A percentile compares a stretch with the other conserved stretches of the same genome.
phyloP scores from a whole-genome alignment of 2,329 filamentous ascomycete genomes.

The Stachybotrys echinatus region DNA sequence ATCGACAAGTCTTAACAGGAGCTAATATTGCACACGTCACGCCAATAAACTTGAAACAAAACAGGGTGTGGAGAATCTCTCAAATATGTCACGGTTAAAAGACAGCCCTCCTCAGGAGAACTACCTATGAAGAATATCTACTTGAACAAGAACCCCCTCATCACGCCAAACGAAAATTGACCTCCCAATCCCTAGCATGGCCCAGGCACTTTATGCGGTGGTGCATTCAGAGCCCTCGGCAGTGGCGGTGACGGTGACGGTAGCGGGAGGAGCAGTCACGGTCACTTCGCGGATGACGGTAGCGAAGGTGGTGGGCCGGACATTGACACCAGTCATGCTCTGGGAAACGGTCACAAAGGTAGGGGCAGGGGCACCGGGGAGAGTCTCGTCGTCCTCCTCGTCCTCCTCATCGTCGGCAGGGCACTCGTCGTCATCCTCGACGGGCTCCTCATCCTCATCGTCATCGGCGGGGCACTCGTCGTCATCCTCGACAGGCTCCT shows the following conservation, averaged over 20 bases:
- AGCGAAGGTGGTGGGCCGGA: neutral
- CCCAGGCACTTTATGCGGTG: neutral
- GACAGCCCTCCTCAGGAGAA: neutral
- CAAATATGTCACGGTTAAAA: neutral
- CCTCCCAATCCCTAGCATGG: neutral
- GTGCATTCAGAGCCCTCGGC: conserved; percentile 2
- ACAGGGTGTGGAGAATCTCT: neutral
- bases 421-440: conserved; percentile 13
- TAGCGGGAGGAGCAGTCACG: neutral
- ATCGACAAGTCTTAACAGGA: no score
- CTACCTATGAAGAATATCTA: conserved; percentile 2
- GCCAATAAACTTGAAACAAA: no score
- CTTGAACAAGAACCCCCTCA: neutral
- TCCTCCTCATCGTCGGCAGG: conserved; percentile 9
- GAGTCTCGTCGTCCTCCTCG: conserved; percentile 6
- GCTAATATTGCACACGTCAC: no score
- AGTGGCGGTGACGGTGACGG: conserved; percentile 2
- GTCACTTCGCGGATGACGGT: conserved; percentile 1
- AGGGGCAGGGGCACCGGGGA: neutral
- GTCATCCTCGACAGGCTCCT: conserved; percentile 3
- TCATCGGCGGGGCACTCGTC: conserved; percentile 4
- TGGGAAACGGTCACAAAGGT: conserved; percentile 2
- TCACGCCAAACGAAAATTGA: neutral
- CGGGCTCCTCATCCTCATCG: conserved; percentile 7
- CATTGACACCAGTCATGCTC: neutral